phyloP scores from a whole-genome alignment of 1,139 yeast species.

The Lodderomyces parapsilosis region DNA sequence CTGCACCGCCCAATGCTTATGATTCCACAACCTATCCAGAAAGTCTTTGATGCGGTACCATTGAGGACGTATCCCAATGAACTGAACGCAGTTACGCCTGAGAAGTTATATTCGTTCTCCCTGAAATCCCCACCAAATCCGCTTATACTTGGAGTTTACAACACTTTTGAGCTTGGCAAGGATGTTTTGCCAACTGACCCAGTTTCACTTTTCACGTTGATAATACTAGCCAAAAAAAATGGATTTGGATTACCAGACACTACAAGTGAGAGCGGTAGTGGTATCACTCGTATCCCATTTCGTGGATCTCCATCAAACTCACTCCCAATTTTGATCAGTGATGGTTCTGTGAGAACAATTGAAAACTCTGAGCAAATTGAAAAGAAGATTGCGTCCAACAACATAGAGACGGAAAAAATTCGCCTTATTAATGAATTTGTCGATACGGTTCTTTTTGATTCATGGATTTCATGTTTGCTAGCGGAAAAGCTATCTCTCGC shows the following conservation, averaged over 20 bases:
- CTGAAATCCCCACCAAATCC: slow-evolving; percentile 10
- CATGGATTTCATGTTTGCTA: slow-evolving; percentile 36
- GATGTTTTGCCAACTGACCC: slow-evolving; percentile 43
- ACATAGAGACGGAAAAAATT: slow-evolving; percentile 6
- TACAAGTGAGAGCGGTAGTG: not conserved
- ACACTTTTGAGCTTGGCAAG: slow-evolving; percentile 23
- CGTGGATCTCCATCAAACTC: slow-evolving; percentile 40
- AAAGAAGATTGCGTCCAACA: slow-evolving; percentile 9
- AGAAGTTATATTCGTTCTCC: slow-evolving; percentile 17
- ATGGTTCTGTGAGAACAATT: slow-evolving; percentile 25
- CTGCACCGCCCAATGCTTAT: no score
- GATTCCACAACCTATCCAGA: slow-evolving; percentile 44
- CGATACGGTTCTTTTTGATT: slow-evolving; percentile 40
- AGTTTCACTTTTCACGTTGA: slow-evolving; percentile 33
- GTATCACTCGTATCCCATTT: slow-evolving; percentile 4
- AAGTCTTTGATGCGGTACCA: slow-evolving; percentile 52
- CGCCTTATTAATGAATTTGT: slow-evolving; percentile 29
- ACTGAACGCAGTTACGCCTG: slow-evolving; percentile 19
- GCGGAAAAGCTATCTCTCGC: slow-evolving; percentile 16
- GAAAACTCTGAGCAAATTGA: slow-evolving; percentile 17
- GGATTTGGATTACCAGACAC: slow-evolving; percentile 28
- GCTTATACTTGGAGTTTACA: slow-evolving; percentile 45
- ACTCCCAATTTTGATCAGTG: slow-evolving; percentile 47
- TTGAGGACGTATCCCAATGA: slow-evolving; percentile 34
- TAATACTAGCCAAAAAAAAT: slow-evolving; percentile 36